Evolutionary conservation across 2,329 filamentous ascomycete genomes (phyloP), one percentile per base, ranked within the genome.

Genomic region (Emydomyces testavorans): DNA sequence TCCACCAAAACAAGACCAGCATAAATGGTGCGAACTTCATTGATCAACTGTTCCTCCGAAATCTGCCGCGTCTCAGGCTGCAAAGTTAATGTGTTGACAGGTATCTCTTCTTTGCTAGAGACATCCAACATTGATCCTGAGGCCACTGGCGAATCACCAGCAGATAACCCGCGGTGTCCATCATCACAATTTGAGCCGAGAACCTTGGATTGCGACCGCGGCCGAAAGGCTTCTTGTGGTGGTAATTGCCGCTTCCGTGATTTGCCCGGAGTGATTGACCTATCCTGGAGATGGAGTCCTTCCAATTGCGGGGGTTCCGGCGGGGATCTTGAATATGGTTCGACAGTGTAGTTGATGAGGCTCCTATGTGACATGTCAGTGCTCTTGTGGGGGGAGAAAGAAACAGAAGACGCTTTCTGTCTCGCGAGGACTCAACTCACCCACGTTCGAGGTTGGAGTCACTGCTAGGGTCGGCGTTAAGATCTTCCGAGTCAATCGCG

Each of bases 1-100:
- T 96, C 90, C 0, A 94, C 85, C 79, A 92, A 85, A 0, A 87
- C 81, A 0, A 95, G 66, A 0, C 85, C 87, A 0, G 82, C 80
- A 57, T 94, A 94, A 15, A 67, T 68, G 2, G 52, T 57, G 24
- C 59, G 58, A 3, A 93, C 83, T 57, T 94, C 87, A 0, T 80
- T 79, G 0, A 86, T 78, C 0, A 94, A 71, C 55, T 94, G 83
- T 0, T 88, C 82, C 52, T 86, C 81, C 0, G 80, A 82, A 6
- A 92, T 88, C 0, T 79, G 75, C 0, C 80, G 67, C 0, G 80
- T 85, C 43, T 81, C 75, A 0, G 76, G 79, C 54, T 86, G 76
- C 8, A 42, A 15, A 15, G 46, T 48, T 23, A 48, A 13, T 4
- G 23, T 39, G n/a, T 49, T 45, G 32, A 49, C 47, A n/a, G 45